Conservation (phyloP, 257 asterid genomes). For the Euphrasia confusa region DNA sequence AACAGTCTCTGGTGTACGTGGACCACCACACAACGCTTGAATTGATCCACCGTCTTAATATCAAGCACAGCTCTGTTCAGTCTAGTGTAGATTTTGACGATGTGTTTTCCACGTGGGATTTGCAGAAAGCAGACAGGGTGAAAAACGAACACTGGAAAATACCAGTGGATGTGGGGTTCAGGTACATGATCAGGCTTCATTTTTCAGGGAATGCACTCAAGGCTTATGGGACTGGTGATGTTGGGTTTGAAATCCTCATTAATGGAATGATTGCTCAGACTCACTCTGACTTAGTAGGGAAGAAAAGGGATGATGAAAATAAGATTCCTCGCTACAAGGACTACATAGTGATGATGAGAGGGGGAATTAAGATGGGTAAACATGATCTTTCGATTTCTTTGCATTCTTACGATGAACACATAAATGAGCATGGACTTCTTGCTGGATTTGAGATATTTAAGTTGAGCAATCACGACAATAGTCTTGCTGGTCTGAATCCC, state of each 20-base stretch:
- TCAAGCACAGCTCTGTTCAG: not conserved
- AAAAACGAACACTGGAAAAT: slow-evolving; percentile 33
- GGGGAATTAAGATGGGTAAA: slow-evolving; percentile 35
- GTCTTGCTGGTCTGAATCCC: slow-evolving; percentile 42
- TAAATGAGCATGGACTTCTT: slow-evolving; percentile 29
- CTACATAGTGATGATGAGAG: slow-evolving; percentile 40
- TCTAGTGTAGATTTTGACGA: not conserved
- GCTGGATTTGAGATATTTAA: slow-evolving; percentile 53
- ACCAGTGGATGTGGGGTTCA: slow-evolving; percentile 46
- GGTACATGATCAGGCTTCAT: slow-evolving; percentile 51
- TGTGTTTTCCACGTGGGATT: not conserved
- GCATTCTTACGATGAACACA: slow-evolving; percentile 24
- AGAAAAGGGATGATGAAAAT: slow-evolving; percentile 27
- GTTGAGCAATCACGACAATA: slow-evolving; percentile 55
- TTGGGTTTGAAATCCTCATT: slow-evolving; percentile 32
- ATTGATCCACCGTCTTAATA: slow-evolving; percentile 24
- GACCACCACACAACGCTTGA: slow-evolving; percentile 49
- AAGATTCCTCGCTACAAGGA: slow-evolving; percentile 30
- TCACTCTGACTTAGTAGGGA: slow-evolving; percentile 23
- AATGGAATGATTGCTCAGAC: slow-evolving; percentile 35
- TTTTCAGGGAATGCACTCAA: slow-evolving; percentile 26
- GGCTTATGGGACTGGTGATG: slow-evolving; percentile 12
- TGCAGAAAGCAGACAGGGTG: not conserved
- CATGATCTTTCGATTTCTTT: slow-evolving; percentile 35
- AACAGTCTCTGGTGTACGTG: slow-evolving; percentile 26